Evolutionary conservation across 192 early-diverging fungal genomes (phyloP).

Genomic region (Coemansia sp.): DNA sequence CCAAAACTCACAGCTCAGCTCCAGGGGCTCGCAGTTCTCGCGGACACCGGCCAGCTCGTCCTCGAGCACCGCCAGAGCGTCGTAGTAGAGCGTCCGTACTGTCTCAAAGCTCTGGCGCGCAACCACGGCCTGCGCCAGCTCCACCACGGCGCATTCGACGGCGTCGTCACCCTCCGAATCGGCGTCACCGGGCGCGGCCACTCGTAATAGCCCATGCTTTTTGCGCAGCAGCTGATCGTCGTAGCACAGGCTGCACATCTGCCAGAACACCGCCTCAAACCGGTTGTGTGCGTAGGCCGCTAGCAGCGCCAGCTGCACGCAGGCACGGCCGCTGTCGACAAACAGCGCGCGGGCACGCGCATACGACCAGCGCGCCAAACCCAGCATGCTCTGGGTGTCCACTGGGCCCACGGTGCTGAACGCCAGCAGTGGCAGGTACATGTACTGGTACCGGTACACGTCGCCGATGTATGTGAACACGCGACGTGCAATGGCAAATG

Average conservation of each 20-base stretch:
- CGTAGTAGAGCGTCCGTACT: neutral
- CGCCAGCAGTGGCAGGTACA: conserved; percentile 34
- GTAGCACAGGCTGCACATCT: conserved; percentile 34
- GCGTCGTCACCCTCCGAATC: conserved; percentile 11
- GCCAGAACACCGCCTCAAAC: conserved; percentile 39
- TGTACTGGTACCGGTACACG: conserved; percentile 40
- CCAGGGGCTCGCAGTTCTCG: neutral
- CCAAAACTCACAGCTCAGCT: conserved; percentile 36
- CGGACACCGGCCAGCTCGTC: conserved; percentile 17
- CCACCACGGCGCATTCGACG: conserved; percentile 23
- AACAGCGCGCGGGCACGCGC: conserved; percentile 28
- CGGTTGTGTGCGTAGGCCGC: conserved; percentile 14
- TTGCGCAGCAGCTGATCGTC: neutral
- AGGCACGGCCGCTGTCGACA: conserved; percentile 26
- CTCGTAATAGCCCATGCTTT: neutral
- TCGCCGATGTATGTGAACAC: conserved; percentile 34
- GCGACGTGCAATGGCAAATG: conserved; percentile 24
- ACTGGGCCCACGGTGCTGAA: conserved; percentile 11
- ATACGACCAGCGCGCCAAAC: conserved; percentile 32
- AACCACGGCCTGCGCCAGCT: conserved; percentile 11
- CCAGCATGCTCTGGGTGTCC: conserved; percentile 5
- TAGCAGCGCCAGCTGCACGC: conserved; percentile 30
- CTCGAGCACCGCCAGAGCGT: conserved; percentile 12
- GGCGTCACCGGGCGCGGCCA: neutral
- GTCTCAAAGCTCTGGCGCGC: neutral